phyloP scores from a whole-genome alignment of 2,329 filamentous ascomycete species.

The Penicillium sp. region DNA sequence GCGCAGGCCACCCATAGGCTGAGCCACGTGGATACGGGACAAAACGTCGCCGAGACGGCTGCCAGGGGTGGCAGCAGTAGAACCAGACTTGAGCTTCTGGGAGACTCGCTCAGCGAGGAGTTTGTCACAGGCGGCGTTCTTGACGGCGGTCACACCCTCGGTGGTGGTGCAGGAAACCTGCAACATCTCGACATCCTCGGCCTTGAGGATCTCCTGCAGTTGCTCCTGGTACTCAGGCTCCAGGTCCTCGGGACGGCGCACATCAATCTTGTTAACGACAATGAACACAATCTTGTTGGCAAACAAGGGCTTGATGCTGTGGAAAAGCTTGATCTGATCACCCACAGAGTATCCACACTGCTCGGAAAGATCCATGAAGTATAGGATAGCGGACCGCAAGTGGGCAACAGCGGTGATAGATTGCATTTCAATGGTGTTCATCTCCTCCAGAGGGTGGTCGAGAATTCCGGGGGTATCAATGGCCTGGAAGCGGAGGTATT shows the following conservation, averaged over 20 bases:
- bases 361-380: conserved; percentile 97
- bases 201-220: conserved; percentile 75
- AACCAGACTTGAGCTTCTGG: conserved; percentile 88
- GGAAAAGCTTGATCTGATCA: conserved; percentile 91
- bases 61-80: conserved; percentile 71
- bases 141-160: conserved; percentile 90
- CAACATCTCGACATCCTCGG: conserved; percentile 86
- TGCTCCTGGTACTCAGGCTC: conserved; percentile 74
- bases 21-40: conserved; percentile 93
- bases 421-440: conserved; percentile 99
- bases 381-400: conserved; percentile 88
- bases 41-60: conserved; percentile 86
- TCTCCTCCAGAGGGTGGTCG: conserved; percentile 95
- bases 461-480: conserved; percentile 99
- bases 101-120: conserved; percentile 89
- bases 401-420: conserved; percentile 97
- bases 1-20: conserved; percentile 77
- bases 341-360: conserved; percentile 93
- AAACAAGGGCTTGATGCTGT: conserved; percentile 94
- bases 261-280: conserved; percentile 97
- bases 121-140: conserved; percentile 91
- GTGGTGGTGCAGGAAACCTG: conserved; percentile 93
- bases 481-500: conserved; percentile 83
- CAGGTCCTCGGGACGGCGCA: conserved; percentile 81
- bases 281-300: conserved; percentile 96